Percentiles rank a stretch among this genome's conserved stretches.
Conservation (phyloP, 164 flowering plant species). For the Stephania yunnanensis region DNA sequence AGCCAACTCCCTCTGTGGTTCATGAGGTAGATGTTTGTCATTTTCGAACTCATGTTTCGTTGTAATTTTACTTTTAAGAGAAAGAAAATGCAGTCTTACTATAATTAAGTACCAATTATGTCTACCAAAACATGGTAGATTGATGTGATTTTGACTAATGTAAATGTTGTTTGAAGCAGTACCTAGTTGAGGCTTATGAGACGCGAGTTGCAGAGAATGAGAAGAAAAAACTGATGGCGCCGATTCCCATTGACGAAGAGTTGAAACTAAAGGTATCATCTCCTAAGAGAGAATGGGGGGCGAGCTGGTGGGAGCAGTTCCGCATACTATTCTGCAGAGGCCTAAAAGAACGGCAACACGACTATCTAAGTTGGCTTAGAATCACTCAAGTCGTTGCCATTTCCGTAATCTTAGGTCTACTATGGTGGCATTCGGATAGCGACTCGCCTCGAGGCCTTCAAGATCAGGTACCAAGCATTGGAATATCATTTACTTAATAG, state of each 20-base stretch:
- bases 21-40: slow-evolving; percentile 54
- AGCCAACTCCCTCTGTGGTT: slow-evolving; percentile 65
- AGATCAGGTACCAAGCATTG: slow-evolving; percentile 64
- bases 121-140: background rate
- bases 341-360: slow-evolving; percentile 71
- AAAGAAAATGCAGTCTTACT: background rate
- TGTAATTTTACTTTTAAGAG: no score
- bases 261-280: slow-evolving; percentile 44
- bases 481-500: background rate
- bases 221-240: slow-evolving; percentile 60
- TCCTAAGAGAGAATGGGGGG: slow-evolving; percentile 83
- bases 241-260: slow-evolving; percentile 64
- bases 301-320: slow-evolving; percentile 81
- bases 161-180: slow-evolving; percentile 34
- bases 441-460: slow-evolving; percentile 46
- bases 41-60: background rate
- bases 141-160: slow-evolving; percentile 1
- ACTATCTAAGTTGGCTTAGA: slow-evolving; percentile 73
- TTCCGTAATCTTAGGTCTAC: slow-evolving; percentile 64
- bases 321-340: slow-evolving; percentile 64
- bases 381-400: slow-evolving; percentile 71
- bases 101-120: background rate
- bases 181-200: slow-evolving; percentile 92
- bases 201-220: slow-evolving; percentile 65
- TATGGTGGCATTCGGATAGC: slow-evolving; percentile 91